phyloP scores from a whole-genome alignment of 345 rosid genomes.

The Clausena lansium region DNA sequence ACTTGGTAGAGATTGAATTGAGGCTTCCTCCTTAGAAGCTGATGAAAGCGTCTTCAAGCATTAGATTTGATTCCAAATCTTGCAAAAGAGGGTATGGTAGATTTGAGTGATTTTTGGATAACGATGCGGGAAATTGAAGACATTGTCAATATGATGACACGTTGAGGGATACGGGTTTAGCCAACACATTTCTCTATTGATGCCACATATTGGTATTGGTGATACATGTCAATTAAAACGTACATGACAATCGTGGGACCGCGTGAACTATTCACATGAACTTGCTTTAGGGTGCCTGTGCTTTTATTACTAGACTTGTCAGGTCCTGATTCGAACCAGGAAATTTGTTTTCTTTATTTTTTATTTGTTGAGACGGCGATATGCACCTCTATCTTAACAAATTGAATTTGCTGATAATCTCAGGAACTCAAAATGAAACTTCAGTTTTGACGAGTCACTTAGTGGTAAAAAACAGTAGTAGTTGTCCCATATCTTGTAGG shows the following conservation, averaged over 20 bases:
- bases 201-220: background rate
- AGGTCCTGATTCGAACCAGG: background rate
- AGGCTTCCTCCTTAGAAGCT: no score
- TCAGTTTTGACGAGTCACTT: background rate
- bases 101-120: background rate
- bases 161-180: background rate
- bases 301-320: background rate
- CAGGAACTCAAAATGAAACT: background rate
- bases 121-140: background rate
- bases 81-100: background rate
- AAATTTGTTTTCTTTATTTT: background rate
- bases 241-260: background rate
- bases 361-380: background rate
- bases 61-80: background rate
- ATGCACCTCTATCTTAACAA: background rate
- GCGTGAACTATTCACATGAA: background rate
- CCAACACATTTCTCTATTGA: background rate
- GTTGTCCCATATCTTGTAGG: background rate
- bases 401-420: slow-evolving; percentile 1
- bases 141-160: background rate
- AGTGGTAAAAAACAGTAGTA: background rate
- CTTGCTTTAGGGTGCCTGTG: background rate
- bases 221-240: background rate
- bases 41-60: background rate
- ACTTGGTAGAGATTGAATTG: background rate